phyloP scores from a whole-genome alignment of 2,329 filamentous ascomycete genomes.

The Arthrinium phaeospermum region DNA sequence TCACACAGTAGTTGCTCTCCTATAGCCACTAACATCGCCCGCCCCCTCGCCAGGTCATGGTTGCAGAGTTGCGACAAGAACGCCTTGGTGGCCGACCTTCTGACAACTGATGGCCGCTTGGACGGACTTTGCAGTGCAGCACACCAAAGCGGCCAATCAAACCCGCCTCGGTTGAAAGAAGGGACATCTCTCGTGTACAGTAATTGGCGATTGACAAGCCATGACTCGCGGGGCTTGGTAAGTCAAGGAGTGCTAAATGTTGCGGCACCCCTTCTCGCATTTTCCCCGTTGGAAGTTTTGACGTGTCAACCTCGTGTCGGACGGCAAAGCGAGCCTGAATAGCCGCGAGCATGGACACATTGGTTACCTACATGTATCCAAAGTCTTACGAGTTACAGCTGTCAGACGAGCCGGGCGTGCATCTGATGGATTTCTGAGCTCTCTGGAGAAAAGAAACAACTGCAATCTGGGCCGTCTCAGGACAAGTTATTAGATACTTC shows the following conservation, averaged over 20 bases:
- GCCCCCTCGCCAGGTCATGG: not conserved
- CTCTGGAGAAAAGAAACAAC: not conserved
- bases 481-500: not conserved
- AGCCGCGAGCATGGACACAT: not conserved
- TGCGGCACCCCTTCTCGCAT: not conserved
- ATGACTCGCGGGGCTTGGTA: not conserved
- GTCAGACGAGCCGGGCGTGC: not conserved
- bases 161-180: not conserved
- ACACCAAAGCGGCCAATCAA: not conserved
- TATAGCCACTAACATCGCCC: conserved; percentile 7
- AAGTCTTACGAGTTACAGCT: not conserved
- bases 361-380: not conserved
- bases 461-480: conserved; percentile 1
- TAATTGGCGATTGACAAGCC: not conserved
- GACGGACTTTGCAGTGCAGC: not conserved
- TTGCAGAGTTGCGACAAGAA: not conserved
- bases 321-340: not conserved
- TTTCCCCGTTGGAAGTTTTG: not conserved
- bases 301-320: not conserved
- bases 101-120: not conserved
- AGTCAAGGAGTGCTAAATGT: not conserved
- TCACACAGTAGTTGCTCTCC: not conserved
- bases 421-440: not conserved
- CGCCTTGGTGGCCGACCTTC: not conserved
- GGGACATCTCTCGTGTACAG: not conserved